These are phyloP conservation scores for Sporothrix inflata DNA, from an alignment of 2,329 filamentous ascomycete genomes.

Conservation along the genomic window DNA sequence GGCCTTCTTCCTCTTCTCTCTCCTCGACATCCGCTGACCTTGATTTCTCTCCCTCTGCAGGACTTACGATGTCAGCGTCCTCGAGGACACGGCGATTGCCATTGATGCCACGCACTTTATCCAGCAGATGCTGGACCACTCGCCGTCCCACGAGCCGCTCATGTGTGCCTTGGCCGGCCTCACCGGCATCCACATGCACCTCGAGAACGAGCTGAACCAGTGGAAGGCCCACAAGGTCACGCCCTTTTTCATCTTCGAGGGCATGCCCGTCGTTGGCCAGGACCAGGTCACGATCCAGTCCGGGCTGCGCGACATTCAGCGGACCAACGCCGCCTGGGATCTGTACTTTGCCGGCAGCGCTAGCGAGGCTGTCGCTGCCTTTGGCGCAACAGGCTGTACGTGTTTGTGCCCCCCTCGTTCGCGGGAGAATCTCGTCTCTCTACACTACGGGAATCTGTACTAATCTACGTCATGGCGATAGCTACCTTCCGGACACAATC, in stretches of 20 bases:
- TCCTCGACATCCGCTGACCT: neutral
- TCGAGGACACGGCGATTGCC: constrained; percentile 75
- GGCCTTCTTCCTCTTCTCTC: neutral
- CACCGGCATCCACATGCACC: constrained; percentile 74
- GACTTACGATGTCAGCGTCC: constrained; percentile 66
- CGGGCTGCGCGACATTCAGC: constrained; percentile 66
- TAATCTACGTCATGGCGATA: neutral
- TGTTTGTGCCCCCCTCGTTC: neutral
- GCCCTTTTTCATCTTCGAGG: constrained; percentile 92
- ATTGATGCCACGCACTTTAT: constrained; percentile 92
- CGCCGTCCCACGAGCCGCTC: constrained; percentile 79
- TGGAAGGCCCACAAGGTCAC: constrained; percentile 72
- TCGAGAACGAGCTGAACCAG: constrained; percentile 74
- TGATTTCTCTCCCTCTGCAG: constrained; percentile 39
- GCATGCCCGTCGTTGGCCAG: constrained; percentile 76
- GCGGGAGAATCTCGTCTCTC: too few relatives aligned
- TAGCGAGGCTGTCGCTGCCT: constrained; percentile 79
- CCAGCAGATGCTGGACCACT: constrained; percentile 71
- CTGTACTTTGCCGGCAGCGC: constrained; percentile 82
- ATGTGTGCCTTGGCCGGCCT: constrained; percentile 87
- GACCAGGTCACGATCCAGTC: constrained; percentile 69
- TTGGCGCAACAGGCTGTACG: constrained; percentile 66
- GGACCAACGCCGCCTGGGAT: constrained; percentile 80
- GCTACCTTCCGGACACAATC: constrained; percentile 72
- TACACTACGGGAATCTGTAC: neutral